Conservation (phyloP, 306 rosid genomes). For the Ammopiptanthus mongolicus region DNA sequence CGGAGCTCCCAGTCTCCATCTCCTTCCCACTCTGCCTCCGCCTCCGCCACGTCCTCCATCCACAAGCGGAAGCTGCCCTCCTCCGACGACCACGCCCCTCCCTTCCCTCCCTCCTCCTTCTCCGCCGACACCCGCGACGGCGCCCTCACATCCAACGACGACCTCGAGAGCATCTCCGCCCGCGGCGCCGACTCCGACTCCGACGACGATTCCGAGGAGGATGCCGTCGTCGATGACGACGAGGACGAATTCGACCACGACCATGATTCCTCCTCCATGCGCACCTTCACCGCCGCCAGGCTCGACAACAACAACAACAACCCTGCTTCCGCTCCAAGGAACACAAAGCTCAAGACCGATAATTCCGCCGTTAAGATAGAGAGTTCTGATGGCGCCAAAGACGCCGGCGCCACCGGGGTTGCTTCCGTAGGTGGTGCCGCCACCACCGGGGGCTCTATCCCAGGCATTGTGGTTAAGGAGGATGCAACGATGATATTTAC, state of each 20-base stretch:
- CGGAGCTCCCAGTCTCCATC: constrained; percentile 92
- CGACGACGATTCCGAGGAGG: constrained; percentile 78
- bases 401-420: constrained; percentile 31
- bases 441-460: constrained; percentile 27
- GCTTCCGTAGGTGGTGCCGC: constrained; percentile 29
- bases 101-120: constrained; percentile 86
- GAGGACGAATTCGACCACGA: constrained; percentile 68
- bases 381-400: constrained; percentile 54
- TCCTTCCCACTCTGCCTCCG: constrained; percentile 90
- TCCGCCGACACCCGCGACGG: constrained; percentile 95
- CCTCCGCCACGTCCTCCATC: constrained; percentile 89
- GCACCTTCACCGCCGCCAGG: constrained; percentile 78
- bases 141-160: constrained; percentile 84
- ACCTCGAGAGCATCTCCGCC: constrained; percentile 93
- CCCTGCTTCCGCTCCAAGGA: constrained; percentile 47
- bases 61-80: constrained; percentile 74
- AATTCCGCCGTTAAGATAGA: constrained; percentile 58
- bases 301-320: constrained; percentile 35
- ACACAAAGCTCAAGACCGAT: constrained; percentile 65
- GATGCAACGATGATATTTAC: constrained; percentile 78
- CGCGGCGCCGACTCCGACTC: constrained; percentile 83
- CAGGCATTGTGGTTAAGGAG: constrained; percentile 79
- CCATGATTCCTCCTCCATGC: constrained; percentile 82
- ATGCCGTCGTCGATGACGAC: constrained; percentile 64
- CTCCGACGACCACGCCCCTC: constrained; percentile 84